A percentile compares a stretch with the other conserved stretches of the same genome.
phyloP scores from a whole-genome alignment of 2,329 filamentous ascomycete species.

The Ophiostoma australiae region DNA sequence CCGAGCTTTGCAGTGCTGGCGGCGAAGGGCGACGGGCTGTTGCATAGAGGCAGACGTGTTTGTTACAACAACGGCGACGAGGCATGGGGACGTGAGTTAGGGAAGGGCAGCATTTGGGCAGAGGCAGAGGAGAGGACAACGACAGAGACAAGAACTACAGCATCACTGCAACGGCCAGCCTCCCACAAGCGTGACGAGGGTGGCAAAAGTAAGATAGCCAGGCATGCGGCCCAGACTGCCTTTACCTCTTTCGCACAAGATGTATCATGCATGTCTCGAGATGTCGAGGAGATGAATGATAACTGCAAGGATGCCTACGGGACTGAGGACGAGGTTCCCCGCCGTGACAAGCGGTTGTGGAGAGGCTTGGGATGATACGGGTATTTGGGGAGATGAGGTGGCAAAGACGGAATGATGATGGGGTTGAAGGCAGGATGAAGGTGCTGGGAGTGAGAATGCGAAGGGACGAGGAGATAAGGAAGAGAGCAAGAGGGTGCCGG shows the following conservation, averaged over 20 bases:
- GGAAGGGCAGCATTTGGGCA: neutral
- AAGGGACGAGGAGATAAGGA: neutral
- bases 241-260: neutral
- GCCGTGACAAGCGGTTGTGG: neutral
- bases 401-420: conserved; percentile 10
- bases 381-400: neutral
- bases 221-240: neutral
- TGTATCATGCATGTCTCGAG: neutral
- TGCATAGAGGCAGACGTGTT: neutral
- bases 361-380: neutral
- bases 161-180: neutral
- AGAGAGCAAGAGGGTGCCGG: neutral
- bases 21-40: neutral
- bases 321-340: neutral
- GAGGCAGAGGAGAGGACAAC: neutral
- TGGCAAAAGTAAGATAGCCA: conserved; percentile 2
- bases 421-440: neutral
- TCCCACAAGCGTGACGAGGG: conserved; percentile 7
- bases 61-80: neutral
- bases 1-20: neutral
- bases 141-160: neutral
- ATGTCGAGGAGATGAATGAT: neutral
- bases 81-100: neutral
- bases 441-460: neutral
- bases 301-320: neutral